Conservation (phyloP, 2,329 filamentous ascomycete genomes). For the Cladophialophora yegresii region DNA sequence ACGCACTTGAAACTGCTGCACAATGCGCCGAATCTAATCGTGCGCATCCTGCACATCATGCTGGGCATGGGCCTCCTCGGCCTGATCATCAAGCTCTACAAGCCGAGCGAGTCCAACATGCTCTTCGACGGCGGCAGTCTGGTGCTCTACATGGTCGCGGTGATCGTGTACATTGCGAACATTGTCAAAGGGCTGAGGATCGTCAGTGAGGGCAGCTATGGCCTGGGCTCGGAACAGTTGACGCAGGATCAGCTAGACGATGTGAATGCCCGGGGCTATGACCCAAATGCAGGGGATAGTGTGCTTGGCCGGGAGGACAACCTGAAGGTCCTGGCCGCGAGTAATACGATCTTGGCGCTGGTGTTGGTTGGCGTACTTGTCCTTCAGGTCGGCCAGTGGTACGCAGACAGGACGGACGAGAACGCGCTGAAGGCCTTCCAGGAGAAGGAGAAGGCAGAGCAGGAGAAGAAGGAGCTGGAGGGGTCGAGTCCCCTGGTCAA, state of each 20-base stretch:
- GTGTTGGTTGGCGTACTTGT: constrained; percentile 90
- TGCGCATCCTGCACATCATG: constrained; percentile 90
- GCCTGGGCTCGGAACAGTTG: constrained; percentile 36
- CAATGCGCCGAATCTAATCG: constrained; percentile 86
- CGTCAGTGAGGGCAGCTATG: constrained; percentile 72
- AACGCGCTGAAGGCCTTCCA: constrained; percentile 67
- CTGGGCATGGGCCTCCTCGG: constrained; percentile 84
- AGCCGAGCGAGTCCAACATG: constrained; percentile 88
- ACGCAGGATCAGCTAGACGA: constrained; percentile 44
- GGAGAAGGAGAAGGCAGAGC: constrained; percentile 45
- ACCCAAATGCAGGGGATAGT: constrained; percentile 47
- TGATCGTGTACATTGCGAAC: constrained; percentile 92
- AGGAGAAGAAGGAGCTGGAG: constrained; percentile 26
- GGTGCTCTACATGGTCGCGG: constrained; percentile 77
- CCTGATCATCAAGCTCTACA: constrained; percentile 93
- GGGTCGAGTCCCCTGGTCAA: constrained; percentile 27
- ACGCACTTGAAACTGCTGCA: constrained; percentile 88
- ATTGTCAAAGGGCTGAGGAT: constrained; percentile 92
- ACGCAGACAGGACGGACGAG: constrained; percentile 89
- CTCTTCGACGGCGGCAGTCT: constrained; percentile 80
- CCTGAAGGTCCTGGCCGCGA: constrained; percentile 85
- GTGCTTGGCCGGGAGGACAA: constrained; percentile 83
- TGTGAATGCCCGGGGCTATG: constrained; percentile 31
- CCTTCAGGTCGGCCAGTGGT: constrained; percentile 96
- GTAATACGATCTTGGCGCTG: constrained; percentile 92